These are phyloP conservation scores for Edaphochlamys debaryana DNA, from an alignment of 139 green algal genomes.

Conservation along the genomic window DNA sequence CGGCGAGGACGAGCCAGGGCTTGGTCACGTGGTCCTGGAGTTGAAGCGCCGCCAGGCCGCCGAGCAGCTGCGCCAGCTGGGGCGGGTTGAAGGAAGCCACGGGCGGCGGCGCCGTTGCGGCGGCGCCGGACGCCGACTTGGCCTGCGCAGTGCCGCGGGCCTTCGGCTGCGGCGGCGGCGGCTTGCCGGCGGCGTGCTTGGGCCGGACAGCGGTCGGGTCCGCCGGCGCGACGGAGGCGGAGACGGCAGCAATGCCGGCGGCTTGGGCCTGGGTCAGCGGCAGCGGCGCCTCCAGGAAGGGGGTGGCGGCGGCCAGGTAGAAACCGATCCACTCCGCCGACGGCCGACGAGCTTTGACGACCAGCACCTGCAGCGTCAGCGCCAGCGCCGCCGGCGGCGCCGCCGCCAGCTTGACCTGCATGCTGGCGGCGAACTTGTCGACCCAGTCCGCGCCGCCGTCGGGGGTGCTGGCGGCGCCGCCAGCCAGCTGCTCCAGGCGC, in stretches of 20 bases:
- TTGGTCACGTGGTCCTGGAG: background rate
- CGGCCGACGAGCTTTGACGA: background rate
- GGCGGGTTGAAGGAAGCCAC: background rate
- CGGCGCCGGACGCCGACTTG: background rate
- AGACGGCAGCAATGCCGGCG: slow-evolving; percentile 6
- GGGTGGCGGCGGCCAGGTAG: background rate
- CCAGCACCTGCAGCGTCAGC: slow-evolving; percentile 31
- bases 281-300: slow-evolving; percentile 14
- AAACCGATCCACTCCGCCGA: background rate
- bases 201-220: background rate
- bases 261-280: slow-evolving; percentile 37
- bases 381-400: slow-evolving; percentile 32
- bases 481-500: slow-evolving; percentile 12
- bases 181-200: no score
- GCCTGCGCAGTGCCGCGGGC: no score
- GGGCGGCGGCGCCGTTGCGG: no score
- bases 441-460: background rate
- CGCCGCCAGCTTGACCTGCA: slow-evolving; percentile 22
- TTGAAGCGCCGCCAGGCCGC: slow-evolving; percentile 9
- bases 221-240: background rate
- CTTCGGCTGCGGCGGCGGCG: background rate
- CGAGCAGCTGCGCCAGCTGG: slow-evolving; percentile 16
- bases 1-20: background rate
- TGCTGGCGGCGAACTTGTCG: background rate
- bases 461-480: no score